Percentiles rank a stretch among this genome's conserved stretches.
Evolutionary conservation across 2,329 filamentous ascomycete species (phyloP).

Genomic region (Pezicula rhizophila): DNA sequence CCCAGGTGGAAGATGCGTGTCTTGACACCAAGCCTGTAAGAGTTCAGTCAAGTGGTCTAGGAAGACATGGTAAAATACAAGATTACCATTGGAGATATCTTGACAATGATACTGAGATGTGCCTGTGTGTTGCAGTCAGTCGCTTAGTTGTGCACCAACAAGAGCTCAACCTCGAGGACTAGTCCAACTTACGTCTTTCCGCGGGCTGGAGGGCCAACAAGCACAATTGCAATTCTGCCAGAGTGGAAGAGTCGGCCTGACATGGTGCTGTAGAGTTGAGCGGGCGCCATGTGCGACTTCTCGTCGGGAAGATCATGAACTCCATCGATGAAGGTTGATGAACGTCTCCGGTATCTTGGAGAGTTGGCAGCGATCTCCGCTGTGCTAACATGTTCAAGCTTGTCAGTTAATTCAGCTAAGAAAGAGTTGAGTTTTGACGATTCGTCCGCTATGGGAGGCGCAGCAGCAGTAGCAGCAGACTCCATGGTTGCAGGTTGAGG

Average conservation of each 20-base stretch:
- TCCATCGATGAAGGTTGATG: conserved; percentile 93
- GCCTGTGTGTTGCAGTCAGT: conserved; percentile 41
- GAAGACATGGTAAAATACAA: not conserved
- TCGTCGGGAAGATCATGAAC: conserved; percentile 90
- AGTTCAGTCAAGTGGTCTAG: conserved; percentile 1
- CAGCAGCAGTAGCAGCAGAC: too few species aligned
- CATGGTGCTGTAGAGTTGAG: conserved; percentile 97
- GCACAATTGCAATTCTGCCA: conserved; percentile 92
- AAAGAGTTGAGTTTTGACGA: not conserved
- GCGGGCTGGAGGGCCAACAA: conserved; percentile 88
- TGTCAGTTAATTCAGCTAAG: conserved; percentile 8
- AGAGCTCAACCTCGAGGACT: not conserved
- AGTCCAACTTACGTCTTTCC: conserved; percentile 73
- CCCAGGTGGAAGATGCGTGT: conserved; percentile 96
- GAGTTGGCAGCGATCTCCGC: conserved; percentile 89
- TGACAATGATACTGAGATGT: conserved; percentile 92
- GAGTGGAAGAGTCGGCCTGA: conserved; percentile 96
- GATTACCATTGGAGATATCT: conserved; percentile 83
- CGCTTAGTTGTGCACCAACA: not conserved
- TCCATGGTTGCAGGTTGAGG: not conserved
- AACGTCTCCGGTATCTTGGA: conserved; percentile 82
- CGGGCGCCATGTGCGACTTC: conserved; percentile 70
- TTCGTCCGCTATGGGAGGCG: too few species aligned
- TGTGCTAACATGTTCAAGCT: conserved; percentile 48
- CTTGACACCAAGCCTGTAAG: conserved; percentile 80